phyloP scores from a whole-genome alignment of 139 green algal genomes.

The Zygnema cylindricum region DNA sequence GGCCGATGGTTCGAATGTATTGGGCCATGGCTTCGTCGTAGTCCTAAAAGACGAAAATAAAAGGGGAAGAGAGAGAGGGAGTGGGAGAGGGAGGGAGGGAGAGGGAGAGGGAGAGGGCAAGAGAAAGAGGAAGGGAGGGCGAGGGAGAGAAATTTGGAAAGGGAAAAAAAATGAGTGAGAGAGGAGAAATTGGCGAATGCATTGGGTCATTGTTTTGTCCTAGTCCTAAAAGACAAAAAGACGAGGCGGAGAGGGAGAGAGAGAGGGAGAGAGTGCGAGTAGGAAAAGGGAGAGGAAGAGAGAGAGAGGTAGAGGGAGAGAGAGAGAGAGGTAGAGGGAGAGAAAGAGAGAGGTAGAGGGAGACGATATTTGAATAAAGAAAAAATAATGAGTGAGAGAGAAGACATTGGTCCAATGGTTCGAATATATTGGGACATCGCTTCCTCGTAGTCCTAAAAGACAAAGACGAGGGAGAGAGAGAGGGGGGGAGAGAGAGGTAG shows the following conservation, averaged over 20 bases:
- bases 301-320: neutral
- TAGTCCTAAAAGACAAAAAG: constrained; percentile 7
- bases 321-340: neutral
- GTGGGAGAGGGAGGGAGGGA: neutral
- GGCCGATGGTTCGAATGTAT: constrained; percentile 49
- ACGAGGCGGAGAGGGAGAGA: neutral
- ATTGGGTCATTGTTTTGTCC: no score
- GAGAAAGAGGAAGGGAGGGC: neutral
- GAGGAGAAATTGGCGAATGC: neutral
- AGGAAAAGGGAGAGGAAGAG: neutral
- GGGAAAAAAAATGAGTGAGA: neutral
- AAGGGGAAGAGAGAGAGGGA: neutral
- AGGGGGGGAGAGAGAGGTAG: neutral
- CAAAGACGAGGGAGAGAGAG: neutral
- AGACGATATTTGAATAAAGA: neutral
- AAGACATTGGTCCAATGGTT: neutral
- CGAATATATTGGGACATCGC: neutral
- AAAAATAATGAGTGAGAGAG: neutral
- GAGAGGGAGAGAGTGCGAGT: neutral
- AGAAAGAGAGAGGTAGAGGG: neutral
- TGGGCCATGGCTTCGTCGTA: constrained; percentile 90
- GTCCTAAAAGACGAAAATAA: constrained; percentile 73
- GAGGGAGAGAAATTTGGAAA: neutral
- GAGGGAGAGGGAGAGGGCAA: neutral
- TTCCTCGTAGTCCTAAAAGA: no score